These are phyloP conservation scores for Mycena crocata DNA, from an alignment of 768 basidiomycete species.

Conservation along the genomic window DNA sequence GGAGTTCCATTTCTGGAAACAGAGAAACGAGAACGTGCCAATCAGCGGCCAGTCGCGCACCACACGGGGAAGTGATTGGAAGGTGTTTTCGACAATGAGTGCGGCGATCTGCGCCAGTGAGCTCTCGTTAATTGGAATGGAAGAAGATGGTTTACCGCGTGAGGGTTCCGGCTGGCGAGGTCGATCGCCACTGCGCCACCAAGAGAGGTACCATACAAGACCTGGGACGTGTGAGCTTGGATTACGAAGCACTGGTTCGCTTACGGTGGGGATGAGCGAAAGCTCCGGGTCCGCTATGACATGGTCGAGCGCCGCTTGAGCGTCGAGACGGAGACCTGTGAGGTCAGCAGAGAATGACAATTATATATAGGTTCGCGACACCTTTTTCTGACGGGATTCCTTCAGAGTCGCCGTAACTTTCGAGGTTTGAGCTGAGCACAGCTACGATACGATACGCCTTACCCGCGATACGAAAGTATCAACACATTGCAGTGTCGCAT, in stretches of 20 bases:
- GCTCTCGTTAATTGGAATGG: background rate
- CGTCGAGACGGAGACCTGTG: conserved; percentile 33
- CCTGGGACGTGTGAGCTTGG: conserved; percentile 40
- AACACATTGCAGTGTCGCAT: conserved; percentile 31
- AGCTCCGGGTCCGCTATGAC: conserved; percentile 25
- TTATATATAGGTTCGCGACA: background rate
- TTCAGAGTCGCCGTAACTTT: conserved; percentile 34
- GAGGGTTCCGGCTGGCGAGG: conserved; percentile 70
- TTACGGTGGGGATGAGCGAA: conserved; percentile 6
- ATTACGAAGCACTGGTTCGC: background rate
- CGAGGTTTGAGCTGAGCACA: background rate
- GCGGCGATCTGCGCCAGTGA: conserved; percentile 58
- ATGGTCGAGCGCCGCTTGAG: conserved; percentile 37
- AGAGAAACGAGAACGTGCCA: conserved; percentile 68
- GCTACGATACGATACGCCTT: background rate
- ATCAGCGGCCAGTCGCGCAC: conserved; percentile 33
- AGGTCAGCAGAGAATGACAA: background rate
- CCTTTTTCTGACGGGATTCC: conserved; percentile 35
- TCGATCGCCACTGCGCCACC: conserved; percentile 83
- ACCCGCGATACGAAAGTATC: conserved; percentile 39
- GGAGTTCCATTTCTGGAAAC: conserved; percentile 78
- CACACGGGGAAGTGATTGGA: conserved; percentile 64
- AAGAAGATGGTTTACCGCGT: conserved; percentile 49
- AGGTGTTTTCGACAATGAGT: conserved; percentile 81
- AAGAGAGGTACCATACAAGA: conserved; percentile 71